Conservation (phyloP, 805 yeast genomes). For the Wickerhamiella shivajii region DNA sequence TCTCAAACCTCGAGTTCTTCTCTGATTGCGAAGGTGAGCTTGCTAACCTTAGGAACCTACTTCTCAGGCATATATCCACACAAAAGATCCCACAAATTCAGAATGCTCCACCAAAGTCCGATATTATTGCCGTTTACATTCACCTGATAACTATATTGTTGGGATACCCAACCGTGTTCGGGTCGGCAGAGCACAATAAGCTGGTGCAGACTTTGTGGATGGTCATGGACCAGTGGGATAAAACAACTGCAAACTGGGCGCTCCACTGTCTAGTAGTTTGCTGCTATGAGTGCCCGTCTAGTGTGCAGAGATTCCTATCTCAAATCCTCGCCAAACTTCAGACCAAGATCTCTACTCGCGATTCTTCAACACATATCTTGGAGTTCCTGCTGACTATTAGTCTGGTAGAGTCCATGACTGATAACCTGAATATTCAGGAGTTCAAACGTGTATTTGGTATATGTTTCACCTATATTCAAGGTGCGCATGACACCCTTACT, state of each 20-base stretch:
- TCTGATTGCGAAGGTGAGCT: slow-evolving; percentile 28
- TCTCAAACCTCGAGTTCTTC: slow-evolving; percentile 44
- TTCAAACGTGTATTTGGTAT: slow-evolving; percentile 70
- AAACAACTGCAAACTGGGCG: slow-evolving; percentile 54
- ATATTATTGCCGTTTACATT: slow-evolving; percentile 27
- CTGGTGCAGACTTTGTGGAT: slow-evolving; percentile 43
- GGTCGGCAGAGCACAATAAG: slow-evolving; percentile 47
- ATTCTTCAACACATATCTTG: slow-evolving; percentile 56
- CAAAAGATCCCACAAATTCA: slow-evolving; percentile 5
- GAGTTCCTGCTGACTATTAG: slow-evolving; percentile 60
- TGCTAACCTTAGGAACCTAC: slow-evolving; percentile 28
- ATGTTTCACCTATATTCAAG: slow-evolving; percentile 65
- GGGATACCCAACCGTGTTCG: slow-evolving; percentile 40
- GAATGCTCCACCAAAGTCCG: background rate
- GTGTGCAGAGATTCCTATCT: slow-evolving; percentile 52
- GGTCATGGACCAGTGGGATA: slow-evolving; percentile 62
- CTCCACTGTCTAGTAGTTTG: slow-evolving; percentile 62
- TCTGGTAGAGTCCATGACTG: slow-evolving; percentile 48
- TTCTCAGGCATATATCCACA: slow-evolving; percentile 41
- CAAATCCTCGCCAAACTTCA: slow-evolving; percentile 63
- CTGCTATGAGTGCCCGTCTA: slow-evolving; percentile 65
- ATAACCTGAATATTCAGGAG: slow-evolving; percentile 64
- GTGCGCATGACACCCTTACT: slow-evolving; percentile 36
- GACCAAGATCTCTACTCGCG: slow-evolving; percentile 53
- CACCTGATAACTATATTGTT: slow-evolving; percentile 38